These are phyloP conservation scores for Daldinia concentrica DNA, from an alignment of 495 filamentous ascomycete genomes.

Conservation along the genomic window DNA sequence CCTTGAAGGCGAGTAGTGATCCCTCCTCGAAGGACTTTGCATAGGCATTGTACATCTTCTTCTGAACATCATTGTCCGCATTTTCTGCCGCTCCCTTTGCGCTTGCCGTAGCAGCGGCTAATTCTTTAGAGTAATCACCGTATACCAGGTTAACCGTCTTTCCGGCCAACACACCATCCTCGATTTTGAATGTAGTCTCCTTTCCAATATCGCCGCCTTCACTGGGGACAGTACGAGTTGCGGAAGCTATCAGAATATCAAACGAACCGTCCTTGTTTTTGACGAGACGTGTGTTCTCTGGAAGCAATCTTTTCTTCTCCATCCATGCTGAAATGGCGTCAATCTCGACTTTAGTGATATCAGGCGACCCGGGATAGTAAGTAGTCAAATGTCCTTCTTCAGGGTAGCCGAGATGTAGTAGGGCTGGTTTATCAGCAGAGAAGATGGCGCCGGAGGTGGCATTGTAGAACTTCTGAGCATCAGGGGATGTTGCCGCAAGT, in stretches of 20 bases:
- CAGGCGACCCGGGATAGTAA: constrained; percentile 89
- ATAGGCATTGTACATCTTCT: constrained; percentile 84
- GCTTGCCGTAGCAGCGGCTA: constrained; percentile 77
- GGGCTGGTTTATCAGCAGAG: constrained; percentile 67
- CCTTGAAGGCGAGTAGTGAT: constrained; percentile 87
- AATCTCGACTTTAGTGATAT: constrained; percentile 88
- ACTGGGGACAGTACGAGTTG: constrained; percentile 55
- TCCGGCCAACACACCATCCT: constrained; percentile 68
- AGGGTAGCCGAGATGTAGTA: constrained; percentile 88
- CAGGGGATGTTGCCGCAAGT: constrained; percentile 70
- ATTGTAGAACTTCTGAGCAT: constrained; percentile 70
- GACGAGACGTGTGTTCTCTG: constrained; percentile 88
- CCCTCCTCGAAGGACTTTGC: constrained; percentile 84
- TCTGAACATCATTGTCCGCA: constrained; percentile 85
- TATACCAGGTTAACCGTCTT: constrained; percentile 77
- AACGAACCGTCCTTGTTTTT: constrained; percentile 78
- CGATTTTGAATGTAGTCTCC: constrained; percentile 70
- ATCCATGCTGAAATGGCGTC: constrained; percentile 74
- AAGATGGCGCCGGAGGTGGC: constrained; percentile 80
- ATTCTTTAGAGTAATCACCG: constrained; percentile 82
- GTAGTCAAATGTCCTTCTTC: constrained; percentile 84
- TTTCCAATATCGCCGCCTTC: constrained; percentile 76
- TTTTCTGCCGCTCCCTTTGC: constrained; percentile 77
- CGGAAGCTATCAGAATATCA: constrained; percentile 86
- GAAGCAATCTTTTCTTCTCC: constrained; percentile 71